Conservation (phyloP, 768 basidiomycete genomes). For the Leucogyrophana mollusca region DNA sequence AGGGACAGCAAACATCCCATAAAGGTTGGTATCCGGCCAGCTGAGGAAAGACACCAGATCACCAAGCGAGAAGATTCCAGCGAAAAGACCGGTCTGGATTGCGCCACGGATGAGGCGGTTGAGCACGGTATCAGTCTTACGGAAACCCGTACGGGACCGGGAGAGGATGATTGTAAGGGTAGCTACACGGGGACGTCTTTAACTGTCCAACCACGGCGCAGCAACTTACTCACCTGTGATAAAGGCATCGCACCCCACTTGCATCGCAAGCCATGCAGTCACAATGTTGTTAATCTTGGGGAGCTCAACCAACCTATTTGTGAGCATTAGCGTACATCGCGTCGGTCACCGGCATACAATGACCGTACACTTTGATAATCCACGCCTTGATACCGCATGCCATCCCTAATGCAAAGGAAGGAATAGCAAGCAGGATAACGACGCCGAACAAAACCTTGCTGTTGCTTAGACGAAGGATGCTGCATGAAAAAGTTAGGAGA, state of each 20-base stretch:
- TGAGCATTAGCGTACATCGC: background rate
- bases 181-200: slow-evolving; percentile 10
- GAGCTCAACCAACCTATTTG: slow-evolving; percentile 40
- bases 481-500: background rate
- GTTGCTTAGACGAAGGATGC: slow-evolving; percentile 13
- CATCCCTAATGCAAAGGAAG: slow-evolving; percentile 43
- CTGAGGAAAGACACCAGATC: slow-evolving; percentile 40
- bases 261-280: slow-evolving; percentile 46
- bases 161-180: slow-evolving; percentile 27
- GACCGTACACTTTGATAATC: slow-evolving; percentile 38
- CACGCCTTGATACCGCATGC: slow-evolving; percentile 43
- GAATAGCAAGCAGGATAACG: slow-evolving; percentile 36
- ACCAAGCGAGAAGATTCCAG: slow-evolving; percentile 48
- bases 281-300: slow-evolving; percentile 40
- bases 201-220: background rate
- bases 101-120: slow-evolving; percentile 55
- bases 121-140: slow-evolving; percentile 49
- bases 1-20: slow-evolving; percentile 38
- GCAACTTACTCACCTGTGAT: slow-evolving; percentile 36
- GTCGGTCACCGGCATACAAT: background rate
- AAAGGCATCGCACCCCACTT: slow-evolving; percentile 42
- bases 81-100: slow-evolving; percentile 53
- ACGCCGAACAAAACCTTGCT: slow-evolving; percentile 26
- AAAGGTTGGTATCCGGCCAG: slow-evolving; percentile 29
- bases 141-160: slow-evolving; percentile 50